Percentiles rank a stretch among this genome's conserved stretches.
Evolutionary conservation across 169 alveolate genomes (phyloP).

Genomic region (Plasmodium fragile): DNA sequence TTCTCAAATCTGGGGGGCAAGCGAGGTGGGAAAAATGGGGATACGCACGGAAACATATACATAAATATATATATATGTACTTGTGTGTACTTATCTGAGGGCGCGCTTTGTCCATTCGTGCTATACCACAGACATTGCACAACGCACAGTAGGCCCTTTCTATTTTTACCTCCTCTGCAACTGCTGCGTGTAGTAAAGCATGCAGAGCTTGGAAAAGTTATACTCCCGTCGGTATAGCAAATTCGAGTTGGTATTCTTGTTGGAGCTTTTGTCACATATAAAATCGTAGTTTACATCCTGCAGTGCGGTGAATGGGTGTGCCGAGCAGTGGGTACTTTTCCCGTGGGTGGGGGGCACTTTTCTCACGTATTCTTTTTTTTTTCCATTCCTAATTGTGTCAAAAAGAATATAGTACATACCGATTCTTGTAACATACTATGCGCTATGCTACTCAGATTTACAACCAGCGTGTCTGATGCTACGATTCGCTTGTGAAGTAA

Average conservation of each 20-base stretch:
- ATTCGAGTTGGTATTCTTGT: background rate
- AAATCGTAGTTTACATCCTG: conserved; percentile 46
- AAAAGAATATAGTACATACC: conserved; percentile 18
- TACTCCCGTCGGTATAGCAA: conserved; percentile 58
- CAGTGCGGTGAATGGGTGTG: background rate
- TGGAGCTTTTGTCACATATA: conserved; percentile 13
- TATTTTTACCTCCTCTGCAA: conserved; percentile 46
- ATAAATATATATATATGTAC: background rate
- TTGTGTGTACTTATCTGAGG: background rate
- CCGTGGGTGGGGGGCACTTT: background rate
- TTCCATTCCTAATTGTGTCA: background rate
- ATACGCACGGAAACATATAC: background rate
- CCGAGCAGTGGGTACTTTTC: background rate
- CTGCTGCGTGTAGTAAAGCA: conserved; percentile 62
- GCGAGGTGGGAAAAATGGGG: background rate
- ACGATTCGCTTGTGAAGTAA: conserved; percentile 33
- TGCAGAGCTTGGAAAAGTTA: conserved; percentile 60
- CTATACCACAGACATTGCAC: background rate
- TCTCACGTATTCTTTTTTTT: background rate
- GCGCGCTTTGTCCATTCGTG: background rate
- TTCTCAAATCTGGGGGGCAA: conserved; percentile 25
- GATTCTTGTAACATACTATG: conserved; percentile 23
- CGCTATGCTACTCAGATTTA: conserved; percentile 61
- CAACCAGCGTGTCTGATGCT: conserved; percentile 34
- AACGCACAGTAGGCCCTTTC: background rate